phyloP scores from a whole-genome alignment of 2,329 filamentous ascomycete genomes.

The Phyllosticta ampelicida region DNA sequence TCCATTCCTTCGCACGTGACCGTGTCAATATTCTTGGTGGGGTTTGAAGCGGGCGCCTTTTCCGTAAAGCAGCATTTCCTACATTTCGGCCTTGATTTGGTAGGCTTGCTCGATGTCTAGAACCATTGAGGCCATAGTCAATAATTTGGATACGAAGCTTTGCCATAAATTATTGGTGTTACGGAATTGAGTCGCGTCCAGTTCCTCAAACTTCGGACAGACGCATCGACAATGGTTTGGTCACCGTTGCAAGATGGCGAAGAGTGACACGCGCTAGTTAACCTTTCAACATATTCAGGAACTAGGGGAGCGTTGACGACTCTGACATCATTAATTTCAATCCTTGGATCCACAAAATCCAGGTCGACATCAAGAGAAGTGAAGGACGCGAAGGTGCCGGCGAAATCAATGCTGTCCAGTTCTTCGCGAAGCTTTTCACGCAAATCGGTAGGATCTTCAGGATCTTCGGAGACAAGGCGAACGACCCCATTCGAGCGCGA shows the following conservation, averaged over 20 bases:
- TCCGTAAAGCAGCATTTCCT: constrained; percentile 35
- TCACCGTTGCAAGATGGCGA: constrained; percentile 22
- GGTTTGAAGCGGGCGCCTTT: constrained; percentile 40
- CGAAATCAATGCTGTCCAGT: neutral
- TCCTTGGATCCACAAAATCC: neutral
- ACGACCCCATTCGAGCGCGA: neutral
- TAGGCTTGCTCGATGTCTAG: constrained; percentile 9
- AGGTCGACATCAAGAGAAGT: neutral
- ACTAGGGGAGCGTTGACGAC: neutral
- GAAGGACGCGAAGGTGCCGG: neutral
- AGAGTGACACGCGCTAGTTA: constrained; percentile 13
- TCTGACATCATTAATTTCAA: neutral
- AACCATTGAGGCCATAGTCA: constrained; percentile 10
- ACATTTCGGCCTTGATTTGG: constrained; percentile 12
- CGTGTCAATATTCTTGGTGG: constrained; percentile 29
- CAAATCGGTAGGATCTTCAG: neutral
- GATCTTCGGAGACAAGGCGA: neutral
- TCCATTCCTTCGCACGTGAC: neutral
- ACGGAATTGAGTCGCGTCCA: constrained; percentile 17
- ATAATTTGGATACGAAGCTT: constrained; percentile 12
- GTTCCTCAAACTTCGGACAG: constrained; percentile 23
- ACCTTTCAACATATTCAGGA: constrained; percentile 10
- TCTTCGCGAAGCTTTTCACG: neutral
- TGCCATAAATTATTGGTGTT: constrained; percentile 18
- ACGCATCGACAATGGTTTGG: constrained; percentile 22